phyloP scores from a whole-genome alignment of 768 basidiomycete species.

The Amanita brunnescens region DNA sequence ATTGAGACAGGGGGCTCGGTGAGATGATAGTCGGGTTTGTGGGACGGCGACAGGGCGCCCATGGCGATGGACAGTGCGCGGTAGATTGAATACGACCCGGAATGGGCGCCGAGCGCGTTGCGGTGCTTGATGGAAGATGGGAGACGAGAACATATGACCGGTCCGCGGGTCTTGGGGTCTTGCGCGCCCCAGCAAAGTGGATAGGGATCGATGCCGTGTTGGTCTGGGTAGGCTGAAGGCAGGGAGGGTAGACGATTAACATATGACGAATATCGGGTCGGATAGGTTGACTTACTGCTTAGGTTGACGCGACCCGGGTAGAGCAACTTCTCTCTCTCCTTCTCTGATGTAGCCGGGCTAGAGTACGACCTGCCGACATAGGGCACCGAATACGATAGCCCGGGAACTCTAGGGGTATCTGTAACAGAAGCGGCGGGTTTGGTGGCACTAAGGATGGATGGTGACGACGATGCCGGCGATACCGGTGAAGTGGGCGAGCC shows the following conservation, averaged over 20 bases:
- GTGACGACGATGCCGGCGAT: too few relatives aligned
- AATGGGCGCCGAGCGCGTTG: slow-evolving; percentile 91
- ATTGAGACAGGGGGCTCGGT: slow-evolving; percentile 83
- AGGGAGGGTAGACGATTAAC: too few relatives aligned
- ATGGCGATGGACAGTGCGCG: slow-evolving; percentile 89
- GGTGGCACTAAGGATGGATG: slow-evolving; percentile 6
- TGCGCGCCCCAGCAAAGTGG: slow-evolving; percentile 76
- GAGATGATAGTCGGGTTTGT: slow-evolving; percentile 74
- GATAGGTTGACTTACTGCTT: slow-evolving; percentile 49
- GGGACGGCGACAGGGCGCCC: slow-evolving; percentile 67
- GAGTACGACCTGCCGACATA: slow-evolving; percentile 15
- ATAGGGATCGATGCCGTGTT: slow-evolving; percentile 78
- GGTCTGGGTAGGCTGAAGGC: slow-evolving; percentile 72
- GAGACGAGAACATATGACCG: slow-evolving; percentile 83
- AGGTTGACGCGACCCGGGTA: slow-evolving; percentile 81
- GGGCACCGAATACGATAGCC: slow-evolving; percentile 21
- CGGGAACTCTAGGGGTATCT: too few relatives aligned
- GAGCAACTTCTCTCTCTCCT: slow-evolving; percentile 61
- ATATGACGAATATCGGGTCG: too few relatives aligned
- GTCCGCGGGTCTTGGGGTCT: slow-evolving; percentile 61
- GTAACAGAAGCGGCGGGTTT: too few relatives aligned
- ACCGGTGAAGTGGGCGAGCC: slow-evolving; percentile 18
- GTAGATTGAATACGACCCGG: slow-evolving; percentile 92
- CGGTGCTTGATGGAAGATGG: slow-evolving; percentile 79
- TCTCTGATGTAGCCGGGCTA: slow-evolving; percentile 28